Conservation (phyloP, 192 early-diverging fungal species). For the Coemansia erecta region DNA sequence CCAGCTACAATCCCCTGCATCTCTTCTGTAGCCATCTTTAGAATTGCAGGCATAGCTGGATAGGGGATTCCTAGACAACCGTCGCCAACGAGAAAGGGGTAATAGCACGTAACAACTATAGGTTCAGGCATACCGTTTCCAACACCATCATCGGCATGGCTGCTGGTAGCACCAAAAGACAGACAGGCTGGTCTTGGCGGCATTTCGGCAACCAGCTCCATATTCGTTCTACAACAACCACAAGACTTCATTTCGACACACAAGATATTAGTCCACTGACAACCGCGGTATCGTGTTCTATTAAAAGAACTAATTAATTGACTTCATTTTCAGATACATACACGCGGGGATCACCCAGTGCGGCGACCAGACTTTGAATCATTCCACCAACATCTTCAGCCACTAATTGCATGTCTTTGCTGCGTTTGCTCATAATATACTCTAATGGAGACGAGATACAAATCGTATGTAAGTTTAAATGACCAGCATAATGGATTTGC, state of each 20-base stretch:
- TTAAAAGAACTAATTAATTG: background rate
- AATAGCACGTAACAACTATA: background rate
- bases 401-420: background rate
- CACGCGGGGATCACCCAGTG: conserved; percentile 20
- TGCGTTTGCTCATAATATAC: background rate
- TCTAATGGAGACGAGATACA: background rate
- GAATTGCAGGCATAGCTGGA: conserved; percentile 4
- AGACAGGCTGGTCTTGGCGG: background rate
- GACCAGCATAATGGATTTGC: background rate
- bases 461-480: background rate
- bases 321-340: conserved; percentile 16
- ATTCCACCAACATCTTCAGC: background rate
- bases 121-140: background rate
- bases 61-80: conserved; percentile 35
- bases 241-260: background rate
- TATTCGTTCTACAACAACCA: conserved; percentile 10
- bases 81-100: conserved; percentile 26
- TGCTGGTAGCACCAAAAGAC: too few relatives aligned
- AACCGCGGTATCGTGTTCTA: too few relatives aligned
- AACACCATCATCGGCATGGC: background rate
- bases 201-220: conserved; percentile 20
- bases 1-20: conserved; percentile 5
- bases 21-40: conserved; percentile 16
- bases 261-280: background rate
- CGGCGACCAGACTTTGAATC: conserved; percentile 18